A percentile compares a stretch with the other conserved stretches of the same genome.
Conservation (phyloP, 2,329 filamentous ascomycete genomes). For the Elsinoe perseae region DNA sequence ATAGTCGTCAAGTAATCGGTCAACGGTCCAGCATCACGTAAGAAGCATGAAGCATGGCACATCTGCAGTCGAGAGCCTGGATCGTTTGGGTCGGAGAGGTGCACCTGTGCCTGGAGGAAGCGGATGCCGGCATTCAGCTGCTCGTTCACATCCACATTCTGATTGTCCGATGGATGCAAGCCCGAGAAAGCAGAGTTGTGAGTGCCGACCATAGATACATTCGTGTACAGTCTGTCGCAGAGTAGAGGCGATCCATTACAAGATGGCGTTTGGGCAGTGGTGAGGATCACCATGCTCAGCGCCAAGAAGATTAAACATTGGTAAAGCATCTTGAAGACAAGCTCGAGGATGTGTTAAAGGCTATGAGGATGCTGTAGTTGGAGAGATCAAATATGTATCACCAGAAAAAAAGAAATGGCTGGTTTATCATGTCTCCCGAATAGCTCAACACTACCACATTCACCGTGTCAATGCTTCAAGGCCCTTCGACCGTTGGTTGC, state of each 20-base stretch:
- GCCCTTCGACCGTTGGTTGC: neutral
- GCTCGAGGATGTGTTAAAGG: neutral
- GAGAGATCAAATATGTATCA: no score
- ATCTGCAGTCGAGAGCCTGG: constrained; percentile 33
- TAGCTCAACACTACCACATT: neutral
- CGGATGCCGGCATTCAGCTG: constrained; percentile 66
- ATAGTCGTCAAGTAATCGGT: constrained; percentile 56
- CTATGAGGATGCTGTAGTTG: no score
- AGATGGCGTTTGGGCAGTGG: neutral
- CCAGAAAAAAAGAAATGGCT: neutral
- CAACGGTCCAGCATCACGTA: constrained; percentile 62
- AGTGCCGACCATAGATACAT: constrained; percentile 54
- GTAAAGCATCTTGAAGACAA: neutral
- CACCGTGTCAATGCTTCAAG: neutral
- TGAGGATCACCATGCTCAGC: neutral
- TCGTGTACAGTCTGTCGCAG: constrained; percentile 51
- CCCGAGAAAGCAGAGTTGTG: constrained; percentile 62
- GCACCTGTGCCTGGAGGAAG: constrained; percentile 64
- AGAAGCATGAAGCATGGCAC: constrained; percentile 60
- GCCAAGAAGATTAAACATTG: neutral
- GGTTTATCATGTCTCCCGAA: neutral
- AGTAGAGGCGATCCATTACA: constrained; percentile 54
- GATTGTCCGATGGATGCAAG: constrained; percentile 33
- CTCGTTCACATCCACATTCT: constrained; percentile 38
- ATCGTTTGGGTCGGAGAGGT: constrained; percentile 50